Evolutionary conservation across 2,329 filamentous ascomycete genomes (phyloP).

Genomic region (Microsporum audouinii): DNA sequence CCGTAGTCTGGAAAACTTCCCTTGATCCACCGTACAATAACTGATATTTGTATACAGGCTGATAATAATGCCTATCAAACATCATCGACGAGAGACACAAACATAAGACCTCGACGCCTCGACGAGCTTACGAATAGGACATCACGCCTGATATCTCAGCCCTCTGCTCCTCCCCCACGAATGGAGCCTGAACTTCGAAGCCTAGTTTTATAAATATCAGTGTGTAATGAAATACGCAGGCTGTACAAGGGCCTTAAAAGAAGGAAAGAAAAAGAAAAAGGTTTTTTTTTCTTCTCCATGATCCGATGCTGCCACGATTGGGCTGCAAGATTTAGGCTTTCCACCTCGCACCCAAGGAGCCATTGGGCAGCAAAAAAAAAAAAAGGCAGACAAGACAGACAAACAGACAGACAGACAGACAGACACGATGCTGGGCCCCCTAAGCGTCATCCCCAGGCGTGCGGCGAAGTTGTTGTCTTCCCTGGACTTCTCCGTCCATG

Average conservation of each 20-base stretch:
- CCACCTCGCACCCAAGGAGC: conserved; percentile 1
- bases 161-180: neutral
- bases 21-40: neutral
- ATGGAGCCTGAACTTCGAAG: neutral
- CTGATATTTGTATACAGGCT: neutral
- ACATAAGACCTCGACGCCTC: neutral
- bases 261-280: neutral
- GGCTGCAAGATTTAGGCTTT: conserved; percentile 2
- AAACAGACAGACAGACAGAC: no score
- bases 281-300: neutral
- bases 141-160: neutral
- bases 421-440: neutral
- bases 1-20: conserved; percentile 1
- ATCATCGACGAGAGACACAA: neutral
- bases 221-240: neutral
- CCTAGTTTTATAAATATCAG: neutral
- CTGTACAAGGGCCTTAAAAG: neutral
- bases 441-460: neutral
- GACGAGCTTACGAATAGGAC: neutral
- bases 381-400: no score
- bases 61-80: neutral
- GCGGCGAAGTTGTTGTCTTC: neutral
- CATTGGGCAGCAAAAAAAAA: conserved; percentile 1
- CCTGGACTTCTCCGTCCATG: neutral
- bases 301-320: conserved; percentile 3